These are phyloP conservation scores for Eutrema salsugineum DNA, from an alignment of 441 rosid genomes.

Conservation along the genomic window DNA sequence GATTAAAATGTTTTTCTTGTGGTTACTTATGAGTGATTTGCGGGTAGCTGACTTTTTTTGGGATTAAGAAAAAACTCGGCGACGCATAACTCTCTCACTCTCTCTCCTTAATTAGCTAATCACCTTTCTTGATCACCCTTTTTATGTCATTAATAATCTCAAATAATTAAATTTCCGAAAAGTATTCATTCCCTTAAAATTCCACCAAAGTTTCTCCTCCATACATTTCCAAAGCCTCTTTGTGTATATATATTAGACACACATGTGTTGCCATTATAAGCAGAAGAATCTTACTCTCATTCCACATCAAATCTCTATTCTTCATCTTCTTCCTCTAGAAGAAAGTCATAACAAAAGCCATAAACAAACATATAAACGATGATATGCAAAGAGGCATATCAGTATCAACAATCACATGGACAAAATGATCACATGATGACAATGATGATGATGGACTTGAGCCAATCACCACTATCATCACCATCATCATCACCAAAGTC, in stretches of 20 bases:
- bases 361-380: neutral
- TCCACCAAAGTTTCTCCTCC: conserved; percentile 7
- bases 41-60: neutral
- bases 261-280: neutral
- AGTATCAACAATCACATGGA: neutral
- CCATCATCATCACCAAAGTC: neutral
- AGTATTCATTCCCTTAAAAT: neutral
- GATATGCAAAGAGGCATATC: conserved; percentile 18
- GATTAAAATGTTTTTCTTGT: neutral
- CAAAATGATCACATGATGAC: conserved; percentile 13
- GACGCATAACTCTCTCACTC: conserved; percentile 16
- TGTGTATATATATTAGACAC: too few relatives aligned
- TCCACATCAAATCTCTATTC: neutral
- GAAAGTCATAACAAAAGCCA: neutral
- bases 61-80: conserved; percentile 9
- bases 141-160: neutral
- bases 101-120: conserved; percentile 13
- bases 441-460: conserved; percentile 21
- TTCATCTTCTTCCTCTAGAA: conserved; percentile 1
- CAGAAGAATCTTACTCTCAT: neutral
- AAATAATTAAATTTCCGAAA: neutral
- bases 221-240: neutral
- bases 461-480: conserved; percentile 12
- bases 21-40: neutral
- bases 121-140: neutral